Evolutionary conservation across 495 filamentous ascomycete genomes (phyloP).

Genomic region (Xylaria grammica): DNA sequence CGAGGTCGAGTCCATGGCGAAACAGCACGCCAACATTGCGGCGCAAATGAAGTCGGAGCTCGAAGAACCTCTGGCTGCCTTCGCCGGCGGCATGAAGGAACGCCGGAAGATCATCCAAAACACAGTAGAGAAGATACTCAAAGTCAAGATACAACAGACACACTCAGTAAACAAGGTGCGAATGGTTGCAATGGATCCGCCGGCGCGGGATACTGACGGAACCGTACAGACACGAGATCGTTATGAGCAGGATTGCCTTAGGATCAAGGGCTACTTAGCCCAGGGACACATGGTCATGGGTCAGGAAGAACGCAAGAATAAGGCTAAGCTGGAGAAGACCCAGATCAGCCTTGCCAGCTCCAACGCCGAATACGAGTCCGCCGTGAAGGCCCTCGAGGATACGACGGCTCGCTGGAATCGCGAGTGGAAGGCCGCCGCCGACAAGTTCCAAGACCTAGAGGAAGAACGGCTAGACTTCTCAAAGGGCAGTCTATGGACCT

Average conservation of each 20-base stretch:
- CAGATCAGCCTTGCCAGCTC: constrained; percentile 90
- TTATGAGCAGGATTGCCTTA: constrained; percentile 96
- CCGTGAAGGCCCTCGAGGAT: constrained; percentile 91
- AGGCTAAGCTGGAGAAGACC: constrained; percentile 97
- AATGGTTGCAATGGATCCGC: not conserved
- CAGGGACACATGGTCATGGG: constrained; percentile 99
- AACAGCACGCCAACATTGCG: constrained; percentile 88
- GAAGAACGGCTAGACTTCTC: constrained; percentile 96
- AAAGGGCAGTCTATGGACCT: constrained; percentile 96
- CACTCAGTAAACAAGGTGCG: constrained; percentile 84
- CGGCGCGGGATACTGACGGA: constrained; percentile 32
- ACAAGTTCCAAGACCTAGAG: constrained; percentile 99
- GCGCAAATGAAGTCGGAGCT: constrained; percentile 94
- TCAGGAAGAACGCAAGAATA: constrained; percentile 98
- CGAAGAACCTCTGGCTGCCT: constrained; percentile 93
- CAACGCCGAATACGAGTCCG: constrained; percentile 90
- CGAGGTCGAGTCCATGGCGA: constrained; percentile 94
- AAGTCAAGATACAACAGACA: constrained; percentile 91
- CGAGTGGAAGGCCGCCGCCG: constrained; percentile 96
- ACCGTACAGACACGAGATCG: constrained; percentile 75
- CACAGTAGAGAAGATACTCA: constrained; percentile 90
- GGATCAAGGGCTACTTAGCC: constrained; percentile 97
- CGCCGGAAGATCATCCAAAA: constrained; percentile 93
- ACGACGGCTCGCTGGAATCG: constrained; percentile 96
- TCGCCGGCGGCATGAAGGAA: constrained; percentile 93